phyloP scores from a whole-genome alignment of 805 yeast genomes.

The Teunomyces gatunensis region DNA sequence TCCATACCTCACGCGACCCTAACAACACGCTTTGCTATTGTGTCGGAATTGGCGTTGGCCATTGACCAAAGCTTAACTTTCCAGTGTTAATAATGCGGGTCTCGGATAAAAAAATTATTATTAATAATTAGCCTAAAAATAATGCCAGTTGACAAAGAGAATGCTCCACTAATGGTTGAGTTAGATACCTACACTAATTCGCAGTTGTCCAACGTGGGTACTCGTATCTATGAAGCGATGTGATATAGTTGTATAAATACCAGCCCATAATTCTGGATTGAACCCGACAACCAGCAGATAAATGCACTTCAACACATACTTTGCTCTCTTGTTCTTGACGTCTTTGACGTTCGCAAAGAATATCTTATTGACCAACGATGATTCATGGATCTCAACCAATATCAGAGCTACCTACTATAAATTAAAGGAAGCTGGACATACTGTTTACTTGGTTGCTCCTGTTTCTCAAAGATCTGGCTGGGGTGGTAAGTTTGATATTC shows the following conservation, averaged over 20 bases:
- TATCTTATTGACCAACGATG: slow-evolving; percentile 21
- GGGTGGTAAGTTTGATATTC: slow-evolving; percentile 53
- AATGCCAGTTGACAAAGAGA: neutral
- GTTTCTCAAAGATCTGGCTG: slow-evolving; percentile 50
- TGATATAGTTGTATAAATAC: neutral
- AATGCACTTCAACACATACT: slow-evolving; percentile 11
- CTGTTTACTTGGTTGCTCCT: slow-evolving; percentile 51
- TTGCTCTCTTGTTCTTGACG: slow-evolving; percentile 8
- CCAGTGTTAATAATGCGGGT: neutral
- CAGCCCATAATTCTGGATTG: neutral
- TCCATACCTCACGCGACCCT: neutral
- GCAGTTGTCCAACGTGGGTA: neutral
- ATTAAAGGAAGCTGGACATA: slow-evolving; percentile 44
- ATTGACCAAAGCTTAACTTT: neutral
- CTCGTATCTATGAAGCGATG: neutral
- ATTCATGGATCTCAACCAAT: slow-evolving; percentile 19
- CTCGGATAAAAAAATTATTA: neutral
- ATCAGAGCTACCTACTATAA: slow-evolving; percentile 23
- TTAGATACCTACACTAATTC: no score
- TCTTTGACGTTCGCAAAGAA: slow-evolving; percentile 15
- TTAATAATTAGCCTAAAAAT: neutral
- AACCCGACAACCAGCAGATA: neutral
- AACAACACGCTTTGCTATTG: neutral
- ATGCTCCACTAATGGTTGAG: neutral
- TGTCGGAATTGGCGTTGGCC: neutral